phyloP scores from a whole-genome alignment of 1,284 basidiomycete species.

The Puccinia hordei region DNA sequence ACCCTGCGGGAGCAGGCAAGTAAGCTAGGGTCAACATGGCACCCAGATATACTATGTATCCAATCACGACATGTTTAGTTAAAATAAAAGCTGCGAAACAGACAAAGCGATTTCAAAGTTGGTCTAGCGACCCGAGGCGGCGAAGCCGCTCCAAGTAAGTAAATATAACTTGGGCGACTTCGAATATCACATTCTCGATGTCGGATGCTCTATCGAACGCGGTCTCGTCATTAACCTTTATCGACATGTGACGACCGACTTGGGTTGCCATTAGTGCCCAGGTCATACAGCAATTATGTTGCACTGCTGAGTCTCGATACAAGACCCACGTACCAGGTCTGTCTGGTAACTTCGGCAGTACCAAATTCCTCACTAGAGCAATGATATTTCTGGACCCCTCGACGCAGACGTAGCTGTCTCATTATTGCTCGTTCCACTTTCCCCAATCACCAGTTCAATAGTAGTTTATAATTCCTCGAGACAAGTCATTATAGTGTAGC shows the following conservation, averaged over 20 bases:
- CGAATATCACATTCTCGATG: too few relatives aligned
- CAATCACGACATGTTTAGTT: too few relatives aligned
- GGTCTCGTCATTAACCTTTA: not conserved
- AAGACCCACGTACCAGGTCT: not conserved
- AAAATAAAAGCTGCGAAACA: too few relatives aligned
- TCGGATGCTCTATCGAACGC: too few relatives aligned
- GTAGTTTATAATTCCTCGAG: not conserved
- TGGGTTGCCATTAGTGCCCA: conserved; percentile 10
- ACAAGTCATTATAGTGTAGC: not conserved
- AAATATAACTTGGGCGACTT: too few relatives aligned
- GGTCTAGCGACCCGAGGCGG: too few relatives aligned
- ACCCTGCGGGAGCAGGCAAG: too few relatives aligned
- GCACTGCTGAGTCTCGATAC: not conserved
- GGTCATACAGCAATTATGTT: not conserved
- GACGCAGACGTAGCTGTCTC: not conserved
- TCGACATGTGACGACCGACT: conserved; percentile 15
- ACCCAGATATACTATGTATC: too few relatives aligned
- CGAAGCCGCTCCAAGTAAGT: too few relatives aligned
- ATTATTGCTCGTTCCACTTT: not conserved
- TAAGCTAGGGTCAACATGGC: too few relatives aligned
- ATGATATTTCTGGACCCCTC: not conserved
- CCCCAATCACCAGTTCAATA: not conserved
- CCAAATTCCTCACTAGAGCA: not conserved
- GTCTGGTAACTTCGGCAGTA: not conserved
- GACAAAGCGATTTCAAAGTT: too few relatives aligned